A percentile compares a stretch with the other conserved stretches of the same genome.
These are phyloP conservation scores for Austroboletus novae-zelandiae DNA, from an alignment of 1,284 basidiomycete genomes.

Conservation along the genomic window DNA sequence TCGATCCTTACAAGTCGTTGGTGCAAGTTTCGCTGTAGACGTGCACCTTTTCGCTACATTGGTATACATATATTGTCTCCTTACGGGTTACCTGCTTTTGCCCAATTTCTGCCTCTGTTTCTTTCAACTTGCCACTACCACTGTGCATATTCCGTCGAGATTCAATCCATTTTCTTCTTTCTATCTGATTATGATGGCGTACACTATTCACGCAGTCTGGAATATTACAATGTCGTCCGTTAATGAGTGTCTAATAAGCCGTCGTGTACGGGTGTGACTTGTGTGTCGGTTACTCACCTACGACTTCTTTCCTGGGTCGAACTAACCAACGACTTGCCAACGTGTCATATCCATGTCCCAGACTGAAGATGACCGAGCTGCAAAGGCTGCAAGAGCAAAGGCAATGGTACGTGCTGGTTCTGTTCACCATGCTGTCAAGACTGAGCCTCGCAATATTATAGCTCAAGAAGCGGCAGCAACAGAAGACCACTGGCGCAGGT, in stretches of 20 bases:
- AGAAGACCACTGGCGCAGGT: constrained; percentile 49
- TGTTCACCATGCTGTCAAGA: constrained; percentile 1
- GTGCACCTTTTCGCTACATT: constrained; percentile 33
- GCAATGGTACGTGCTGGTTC: constrained; percentile 53
- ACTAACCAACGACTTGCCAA: constrained; percentile 5
- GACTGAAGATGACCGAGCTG: constrained; percentile 72
- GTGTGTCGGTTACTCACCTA: constrained; percentile 1
- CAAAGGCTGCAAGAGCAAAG: constrained; percentile 76
- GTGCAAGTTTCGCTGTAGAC: constrained; percentile 26
- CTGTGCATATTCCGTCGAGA: constrained; percentile 34
- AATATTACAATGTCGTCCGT: background rate
- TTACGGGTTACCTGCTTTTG: constrained; percentile 28
- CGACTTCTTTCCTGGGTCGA: constrained; percentile 1
- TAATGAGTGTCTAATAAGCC: background rate
- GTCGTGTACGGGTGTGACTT: background rate
- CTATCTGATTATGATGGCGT: constrained; percentile 2
- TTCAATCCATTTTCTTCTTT: constrained; percentile 22
- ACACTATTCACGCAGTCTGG: background rate
- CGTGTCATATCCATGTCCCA: constrained; percentile 31
- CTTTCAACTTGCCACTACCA: constrained; percentile 23
- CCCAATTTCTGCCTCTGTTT: constrained; percentile 27
- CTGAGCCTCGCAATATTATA: constrained; percentile 31
- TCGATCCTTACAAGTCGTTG: constrained; percentile 58
- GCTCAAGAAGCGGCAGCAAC: constrained; percentile 73
- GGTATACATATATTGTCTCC: constrained; percentile 39